phyloP scores from a whole-genome alignment of 2,329 filamentous ascomycete genomes.

The Fusarium gaditjirri region DNA sequence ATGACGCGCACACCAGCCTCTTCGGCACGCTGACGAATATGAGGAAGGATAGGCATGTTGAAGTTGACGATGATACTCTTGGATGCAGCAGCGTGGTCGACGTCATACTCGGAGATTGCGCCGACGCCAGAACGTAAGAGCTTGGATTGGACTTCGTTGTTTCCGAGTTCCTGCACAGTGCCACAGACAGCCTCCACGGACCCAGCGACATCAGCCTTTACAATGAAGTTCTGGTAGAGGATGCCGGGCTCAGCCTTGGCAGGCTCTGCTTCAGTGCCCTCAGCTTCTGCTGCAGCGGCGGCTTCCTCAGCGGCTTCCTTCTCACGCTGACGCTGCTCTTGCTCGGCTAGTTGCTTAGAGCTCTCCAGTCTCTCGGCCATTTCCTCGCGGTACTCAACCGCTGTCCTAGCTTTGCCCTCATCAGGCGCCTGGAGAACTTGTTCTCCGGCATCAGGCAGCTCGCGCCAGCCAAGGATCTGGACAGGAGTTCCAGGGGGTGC shows the following conservation, averaged over 20 bases:
- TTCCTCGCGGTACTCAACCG: slow-evolving; percentile 80
- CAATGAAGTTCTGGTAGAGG: slow-evolving; percentile 77
- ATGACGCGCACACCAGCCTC: slow-evolving; percentile 79
- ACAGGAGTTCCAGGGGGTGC: slow-evolving; percentile 90
- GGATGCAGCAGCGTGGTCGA: slow-evolving; percentile 85
- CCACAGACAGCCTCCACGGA: slow-evolving; percentile 91
- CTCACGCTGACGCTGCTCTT: slow-evolving; percentile 71
- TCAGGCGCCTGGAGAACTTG: slow-evolving; percentile 84
- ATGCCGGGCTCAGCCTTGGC: slow-evolving; percentile 55
- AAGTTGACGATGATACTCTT: slow-evolving; percentile 85
- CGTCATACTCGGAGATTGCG: slow-evolving; percentile 82
- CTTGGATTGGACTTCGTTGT: slow-evolving; percentile 81
- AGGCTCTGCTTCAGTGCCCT: slow-evolving; percentile 52
- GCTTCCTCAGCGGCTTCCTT: slow-evolving; percentile 54
- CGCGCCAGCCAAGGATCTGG: slow-evolving; percentile 94
- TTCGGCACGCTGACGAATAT: slow-evolving; percentile 77
- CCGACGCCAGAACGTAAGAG: slow-evolving; percentile 84
- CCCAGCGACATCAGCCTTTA: slow-evolving; percentile 93
- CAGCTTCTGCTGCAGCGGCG: slow-evolving; percentile 50
- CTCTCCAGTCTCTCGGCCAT: slow-evolving; percentile 76
- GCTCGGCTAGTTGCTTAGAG: slow-evolving; percentile 82
- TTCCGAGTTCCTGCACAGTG: slow-evolving; percentile 81
- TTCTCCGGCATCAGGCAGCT: slow-evolving; percentile 83
- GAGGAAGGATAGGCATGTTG: slow-evolving; percentile 76
- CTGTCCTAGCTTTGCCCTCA: slow-evolving; percentile 81